Conservation (phyloP, 2,329 filamentous ascomycete species). For the Macrophomina tecta region DNA sequence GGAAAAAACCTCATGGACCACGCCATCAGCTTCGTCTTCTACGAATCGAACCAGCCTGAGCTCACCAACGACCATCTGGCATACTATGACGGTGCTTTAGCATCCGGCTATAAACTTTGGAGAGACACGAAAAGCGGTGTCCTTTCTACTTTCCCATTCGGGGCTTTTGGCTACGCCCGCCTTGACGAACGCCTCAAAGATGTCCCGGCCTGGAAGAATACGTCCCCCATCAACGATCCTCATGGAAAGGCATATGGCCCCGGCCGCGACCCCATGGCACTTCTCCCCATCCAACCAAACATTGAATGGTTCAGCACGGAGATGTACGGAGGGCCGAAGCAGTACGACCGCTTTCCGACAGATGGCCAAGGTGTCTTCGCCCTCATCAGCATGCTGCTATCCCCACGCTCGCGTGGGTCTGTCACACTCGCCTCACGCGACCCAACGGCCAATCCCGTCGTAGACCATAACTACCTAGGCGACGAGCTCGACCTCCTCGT, state of each 20-base stretch:
- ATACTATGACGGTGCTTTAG: constrained; percentile 59
- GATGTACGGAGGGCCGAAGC: constrained; percentile 66
- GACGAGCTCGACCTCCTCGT: constrained; percentile 35
- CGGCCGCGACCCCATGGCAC: constrained; percentile 68
- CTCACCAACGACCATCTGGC: constrained; percentile 63
- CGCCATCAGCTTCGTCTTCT: constrained; percentile 62
- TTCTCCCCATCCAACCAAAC: constrained; percentile 63
- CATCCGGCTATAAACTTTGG: constrained; percentile 61
- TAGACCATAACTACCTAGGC: constrained; percentile 40
- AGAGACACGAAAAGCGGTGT: constrained; percentile 64
- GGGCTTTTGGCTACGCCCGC: constrained; percentile 66
- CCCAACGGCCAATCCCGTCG: constrained; percentile 34
- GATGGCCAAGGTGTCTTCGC: constrained; percentile 61
- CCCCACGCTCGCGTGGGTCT: constrained; percentile 39
- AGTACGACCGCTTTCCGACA: constrained; percentile 60
- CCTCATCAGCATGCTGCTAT: constrained; percentile 30
- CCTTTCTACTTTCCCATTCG: constrained; percentile 67
- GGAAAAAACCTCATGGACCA: constrained; percentile 70
- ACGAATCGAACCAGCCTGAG: constrained; percentile 62
- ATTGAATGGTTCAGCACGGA: constrained; percentile 69
- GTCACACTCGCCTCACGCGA: constrained; percentile 36
- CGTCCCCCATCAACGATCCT: constrained; percentile 32
- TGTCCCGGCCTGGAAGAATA: constrained; percentile 61
- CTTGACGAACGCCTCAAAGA: constrained; percentile 64
- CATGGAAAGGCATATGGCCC: constrained; percentile 44